Base-by-base conservation (phyloP, 2,329 filamentous ascomycete species). In the Verruconis gallopava region DNA sequence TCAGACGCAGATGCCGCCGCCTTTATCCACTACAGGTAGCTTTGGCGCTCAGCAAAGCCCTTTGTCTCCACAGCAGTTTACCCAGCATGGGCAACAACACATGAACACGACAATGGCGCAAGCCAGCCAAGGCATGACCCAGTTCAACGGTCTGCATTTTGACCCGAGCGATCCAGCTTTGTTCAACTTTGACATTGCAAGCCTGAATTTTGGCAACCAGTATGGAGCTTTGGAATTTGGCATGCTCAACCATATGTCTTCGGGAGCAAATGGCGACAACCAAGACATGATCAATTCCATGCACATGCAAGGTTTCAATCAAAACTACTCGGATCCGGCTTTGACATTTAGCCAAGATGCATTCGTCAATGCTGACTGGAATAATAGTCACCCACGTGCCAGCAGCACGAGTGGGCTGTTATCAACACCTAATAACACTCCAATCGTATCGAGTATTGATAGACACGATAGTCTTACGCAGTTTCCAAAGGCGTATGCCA, bases 191-290 rank as follows among this genome's bases (percentile, higher is more conserved):
- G 88, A 96, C 58, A 75, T 95, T 9, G 86, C 93, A 43, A 86
- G 85, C 45, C 73, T 95, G 57, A 91, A 91, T 58, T 98, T 96
- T 59, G 88, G 86, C 43, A 96, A 91, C 56, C 85, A 93, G 49
- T 98, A 96, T 56, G 89, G 88, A 46, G 89, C 88, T 14, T 72
- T 94, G 59, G 91, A 96, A 60, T 95, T 96, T 58, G 83, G 86
- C 42, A 95, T 96, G 75, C 74, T 98, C 0, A 86, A 85, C 20
- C 89, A 96, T 58, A 93, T 98, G 83, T 85, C 85, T 46, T 85
- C 83, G n/a, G 83, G 83, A 12, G 81, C 84, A n/a, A 54, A 58
- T 19, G 55, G 4, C 53, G 58, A 22, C 30, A 54, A 9, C 21
- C 44, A 36, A 37, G 47, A 39, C 19, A 40, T 49, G 25, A 50